Conservation (phyloP, 805 yeast genomes). For the Lachancea kluyveri region DNA sequence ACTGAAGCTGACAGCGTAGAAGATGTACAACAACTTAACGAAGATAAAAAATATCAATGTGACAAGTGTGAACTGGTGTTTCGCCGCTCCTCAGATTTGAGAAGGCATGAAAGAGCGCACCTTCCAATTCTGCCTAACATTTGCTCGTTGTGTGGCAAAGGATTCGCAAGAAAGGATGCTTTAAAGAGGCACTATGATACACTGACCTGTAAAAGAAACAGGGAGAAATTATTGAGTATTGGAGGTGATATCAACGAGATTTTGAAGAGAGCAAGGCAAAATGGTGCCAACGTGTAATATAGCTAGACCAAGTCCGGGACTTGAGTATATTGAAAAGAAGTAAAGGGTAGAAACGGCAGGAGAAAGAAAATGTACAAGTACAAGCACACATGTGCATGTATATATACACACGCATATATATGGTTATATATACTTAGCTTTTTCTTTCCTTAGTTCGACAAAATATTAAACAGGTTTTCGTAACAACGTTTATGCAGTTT, state of each 20-base stretch:
- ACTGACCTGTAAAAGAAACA: slow-evolving; percentile 65
- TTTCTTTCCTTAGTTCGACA: too few species aligned
- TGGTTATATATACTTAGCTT: too few species aligned
- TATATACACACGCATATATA: too few species aligned
- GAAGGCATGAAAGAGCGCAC: slow-evolving; percentile 73
- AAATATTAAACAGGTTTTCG: too few species aligned
- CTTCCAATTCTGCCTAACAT: slow-evolving; percentile 64
- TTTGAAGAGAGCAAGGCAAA: slow-evolving; percentile 24
- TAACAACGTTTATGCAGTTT: too few species aligned
- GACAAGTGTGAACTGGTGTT: slow-evolving; percentile 55
- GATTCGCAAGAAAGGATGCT: slow-evolving; percentile 80
- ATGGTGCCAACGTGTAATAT: slow-evolving; percentile 20
- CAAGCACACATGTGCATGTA: too few species aligned
- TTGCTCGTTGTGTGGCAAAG: slow-evolving; percentile 71
- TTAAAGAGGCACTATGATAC: slow-evolving; percentile 71
- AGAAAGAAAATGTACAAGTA: too few species aligned
- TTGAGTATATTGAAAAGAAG: too few species aligned
- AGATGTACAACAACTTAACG: too few species aligned
- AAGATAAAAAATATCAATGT: slow-evolving; percentile 47
- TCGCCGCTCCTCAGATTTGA: slow-evolving; percentile 61
- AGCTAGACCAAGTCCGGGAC: too few species aligned
- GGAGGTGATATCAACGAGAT: slow-evolving; percentile 34
- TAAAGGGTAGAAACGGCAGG: too few species aligned
- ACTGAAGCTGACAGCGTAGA: too few species aligned
- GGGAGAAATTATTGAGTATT: slow-evolving; percentile 43